Evolutionary conservation across 2,329 filamentous ascomycete genomes (phyloP), one percentile per base, ranked within the genome.

Genomic region (Epichloe festucae): DNA sequence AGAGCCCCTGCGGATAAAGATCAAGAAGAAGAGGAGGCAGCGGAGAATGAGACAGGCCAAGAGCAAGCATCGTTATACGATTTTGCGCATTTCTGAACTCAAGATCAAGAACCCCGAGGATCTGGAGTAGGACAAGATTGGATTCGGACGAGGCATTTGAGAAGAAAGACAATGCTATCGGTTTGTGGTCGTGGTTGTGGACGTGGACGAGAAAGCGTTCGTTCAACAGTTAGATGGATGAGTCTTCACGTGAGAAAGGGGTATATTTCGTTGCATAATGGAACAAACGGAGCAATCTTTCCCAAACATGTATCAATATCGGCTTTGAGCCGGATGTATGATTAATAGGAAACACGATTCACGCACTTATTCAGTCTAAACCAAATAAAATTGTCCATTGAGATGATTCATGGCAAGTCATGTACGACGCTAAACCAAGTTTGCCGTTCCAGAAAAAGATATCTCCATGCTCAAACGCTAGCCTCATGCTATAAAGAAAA

Each of bases 51-150:
- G 82, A 73, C 81, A 78, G 53, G 85, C 93, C 10, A 84, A 77
- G 72, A 96, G 89, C 74, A 96, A 98, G 78, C 88, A 95, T 65
- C 77, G 80, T 62, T 95, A 86, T 68, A 98, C 93, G 3, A 79
- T 95, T 21, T 64, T 98, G 68, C 78, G 83, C 63, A 85, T 98
- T 57, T 85, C 85, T 64, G 87, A 97, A 69, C 65, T 97, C 56
- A 84, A 78, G 64, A 75, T 95, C 53, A 73, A 74, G 57, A 63
- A 60, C 21, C 55, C 66, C 47, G 70, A 70, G 47, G 69, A 73
- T 48, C 61, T 73, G 49, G 67, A 48, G 19, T 50, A 40, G 39
- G 15, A 8, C 19, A 8, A 23, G 19, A 11, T 2, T 11, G 21
- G 12, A 4, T 5, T 12, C 8, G 17, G 43, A 21, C 2, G 27